Base-by-base conservation (phyloP, 164 flowering plant species). In the Vitis rotundifolia region DNA sequence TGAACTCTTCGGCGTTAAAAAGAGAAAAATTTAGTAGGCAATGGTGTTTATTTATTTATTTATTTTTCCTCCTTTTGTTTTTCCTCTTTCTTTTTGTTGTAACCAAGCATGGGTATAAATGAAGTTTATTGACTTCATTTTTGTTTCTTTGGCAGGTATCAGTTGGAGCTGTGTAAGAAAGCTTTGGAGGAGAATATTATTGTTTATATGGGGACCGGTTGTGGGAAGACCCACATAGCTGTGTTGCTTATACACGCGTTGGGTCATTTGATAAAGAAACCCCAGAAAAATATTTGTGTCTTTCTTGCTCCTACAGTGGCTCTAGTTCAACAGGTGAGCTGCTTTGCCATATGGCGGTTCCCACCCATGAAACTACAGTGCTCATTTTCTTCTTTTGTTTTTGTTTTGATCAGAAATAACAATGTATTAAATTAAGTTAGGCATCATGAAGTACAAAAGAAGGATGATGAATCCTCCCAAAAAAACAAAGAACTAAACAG, bases 181-280 rank as follows among this genome's bases (percentile, higher is more conserved):
- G 99, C 98, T 2, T 28, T 91, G 73, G 82, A 85, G 53, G 95
- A 89, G 83, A 96, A 96, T 70, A 71, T 87, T 11, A 86, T 96
- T 48, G 98, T 91, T 47, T 94, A 86, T 79, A 53, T 96, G 78
- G 98, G 82, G 76, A 96, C 99, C 0, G 99, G 99, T 29, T 88
- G 91, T 66, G 99, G 99, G 67, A 96, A 96, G 81, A 96, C 99
- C 19, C 98, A 86, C 69, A 93, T 96, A 49, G 92, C 98, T 0
- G 89, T 91, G 63, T 72, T 96, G 71, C 90, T 96, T 18, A 96
- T 96, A 0, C 74, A 82, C 54, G 97, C 90, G 78, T 73, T 93
- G 70, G 75, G 88, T 47, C 92, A 87, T 77, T 82, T 91, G 75
- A 88, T 93, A 31, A 70, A 76, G 72, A 91, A 83, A 54, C 98